Conservation (phyloP, 2,329 filamentous ascomycete genomes). For the Metarhizium robertsii region DNA sequence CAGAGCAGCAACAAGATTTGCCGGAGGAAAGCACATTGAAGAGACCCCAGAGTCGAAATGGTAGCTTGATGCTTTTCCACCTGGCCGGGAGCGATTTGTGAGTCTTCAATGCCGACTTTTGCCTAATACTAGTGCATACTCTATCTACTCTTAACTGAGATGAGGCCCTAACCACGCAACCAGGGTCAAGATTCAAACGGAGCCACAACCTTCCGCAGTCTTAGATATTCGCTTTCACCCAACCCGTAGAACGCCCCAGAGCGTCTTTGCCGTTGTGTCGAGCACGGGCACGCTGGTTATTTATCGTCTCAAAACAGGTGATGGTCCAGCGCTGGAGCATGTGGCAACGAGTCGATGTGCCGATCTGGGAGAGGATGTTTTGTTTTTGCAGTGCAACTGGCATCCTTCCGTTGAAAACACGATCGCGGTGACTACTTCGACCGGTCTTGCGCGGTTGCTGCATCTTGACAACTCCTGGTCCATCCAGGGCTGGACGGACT, state of each 20-base stretch:
- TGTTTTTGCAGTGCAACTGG: constrained; percentile 69
- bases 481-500: constrained; percentile 21
- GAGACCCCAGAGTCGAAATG: constrained; percentile 55
- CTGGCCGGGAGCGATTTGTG: constrained; percentile 47
- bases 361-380: constrained; percentile 43
- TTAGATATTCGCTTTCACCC: constrained; percentile 79
- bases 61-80: constrained; percentile 61
- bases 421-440: constrained; percentile 63
- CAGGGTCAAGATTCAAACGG: constrained; percentile 38
- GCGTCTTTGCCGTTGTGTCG: constrained; percentile 63
- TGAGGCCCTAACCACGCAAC: not conserved
- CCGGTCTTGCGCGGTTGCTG: constrained; percentile 52
- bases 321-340: constrained; percentile 25
- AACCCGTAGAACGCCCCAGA: constrained; percentile 21
- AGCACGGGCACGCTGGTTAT: constrained; percentile 65
- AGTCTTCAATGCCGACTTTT: constrained; percentile 19
- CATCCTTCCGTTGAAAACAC: constrained; percentile 45
- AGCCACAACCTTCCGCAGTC: constrained; percentile 61
- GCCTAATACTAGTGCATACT: too few species aligned
- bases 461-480: constrained; percentile 33
- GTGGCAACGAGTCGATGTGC: constrained; percentile 35
- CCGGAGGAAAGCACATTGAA: constrained; percentile 11
- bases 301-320: constrained; percentile 41
- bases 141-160: not conserved
- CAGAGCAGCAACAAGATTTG: constrained; percentile 7